Conservation (phyloP, 2,329 filamentous ascomycete genomes). For the Waltergamsia citrina region DNA sequence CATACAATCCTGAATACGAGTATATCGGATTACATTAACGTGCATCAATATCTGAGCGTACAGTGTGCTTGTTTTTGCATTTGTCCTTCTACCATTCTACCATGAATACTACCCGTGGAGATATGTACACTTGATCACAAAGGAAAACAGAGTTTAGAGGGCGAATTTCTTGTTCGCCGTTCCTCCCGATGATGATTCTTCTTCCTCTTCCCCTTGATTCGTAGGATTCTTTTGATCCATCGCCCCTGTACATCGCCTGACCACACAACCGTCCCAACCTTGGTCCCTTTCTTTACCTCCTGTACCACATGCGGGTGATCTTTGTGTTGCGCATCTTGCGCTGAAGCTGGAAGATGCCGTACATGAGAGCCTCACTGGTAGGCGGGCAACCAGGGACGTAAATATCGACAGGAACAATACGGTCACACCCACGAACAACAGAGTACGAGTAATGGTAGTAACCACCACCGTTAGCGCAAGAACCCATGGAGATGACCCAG, state of each 20-base stretch:
- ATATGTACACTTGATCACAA: slow-evolving; percentile 4
- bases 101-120: background rate
- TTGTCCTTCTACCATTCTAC: slow-evolving; percentile 1
- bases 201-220: too few relatives aligned
- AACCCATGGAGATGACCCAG: slow-evolving; percentile 80
- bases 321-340: slow-evolving; percentile 61
- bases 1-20: too few relatives aligned
- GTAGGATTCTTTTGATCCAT: too few relatives aligned
- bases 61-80: background rate
- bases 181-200: background rate
- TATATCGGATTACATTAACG: too few relatives aligned
- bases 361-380: slow-evolving; percentile 53
- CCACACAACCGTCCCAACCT: background rate
- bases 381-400: slow-evolving; percentile 70
- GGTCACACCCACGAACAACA: slow-evolving; percentile 65
- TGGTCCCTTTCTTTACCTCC: slow-evolving; percentile 33
- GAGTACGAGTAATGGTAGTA: slow-evolving; percentile 85
- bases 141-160: background rate
- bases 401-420: slow-evolving; percentile 70
- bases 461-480: slow-evolving; percentile 74
- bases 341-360: slow-evolving; percentile 66
- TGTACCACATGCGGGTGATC: slow-evolving; percentile 48
- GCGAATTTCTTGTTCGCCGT: background rate
- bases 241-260: too few relatives aligned
- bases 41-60: too few relatives aligned